A percentile compares a stretch with the other conserved stretches of the same genome.
Evolutionary conservation across 345 rosid genomes (phyloP).

Genomic region (Brassica rapa): DNA sequence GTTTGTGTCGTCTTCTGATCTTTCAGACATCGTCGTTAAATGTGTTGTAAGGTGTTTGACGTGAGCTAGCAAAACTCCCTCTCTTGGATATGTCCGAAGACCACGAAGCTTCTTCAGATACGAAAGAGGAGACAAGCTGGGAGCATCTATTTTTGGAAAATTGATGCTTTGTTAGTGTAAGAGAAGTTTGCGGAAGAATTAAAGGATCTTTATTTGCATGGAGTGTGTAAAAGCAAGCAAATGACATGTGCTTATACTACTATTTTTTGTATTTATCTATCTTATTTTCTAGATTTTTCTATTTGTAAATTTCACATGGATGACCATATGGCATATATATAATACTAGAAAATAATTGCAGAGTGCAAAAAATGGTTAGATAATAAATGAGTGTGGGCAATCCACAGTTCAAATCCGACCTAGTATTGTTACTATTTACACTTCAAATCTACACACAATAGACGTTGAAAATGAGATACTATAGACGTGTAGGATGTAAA

Average conservation of each 20-base stretch:
- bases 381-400: constrained; percentile 29
- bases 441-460: neutral
- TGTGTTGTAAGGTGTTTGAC: constrained; percentile 6
- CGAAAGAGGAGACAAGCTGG: constrained; percentile 27
- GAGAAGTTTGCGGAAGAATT: constrained; percentile 46
- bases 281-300: constrained; percentile 13
- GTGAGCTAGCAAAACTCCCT: constrained; percentile 1
- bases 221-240: constrained; percentile 30
- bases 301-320: constrained; percentile 30
- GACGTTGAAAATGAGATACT: constrained; percentile 10
- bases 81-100: constrained; percentile 34
- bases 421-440: neutral
- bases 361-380: constrained; percentile 30
- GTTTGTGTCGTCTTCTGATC: constrained; percentile 11
- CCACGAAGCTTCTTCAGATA: constrained; percentile 30
- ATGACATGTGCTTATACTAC: constrained; percentile 32
- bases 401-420: neutral
- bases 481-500: constrained; percentile 21
- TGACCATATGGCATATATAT: constrained; percentile 9
- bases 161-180: constrained; percentile 28
- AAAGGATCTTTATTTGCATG: constrained; percentile 39
- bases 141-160: constrained; percentile 36
- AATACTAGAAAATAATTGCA: constrained; percentile 12
- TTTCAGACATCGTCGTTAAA: constrained; percentile 33
- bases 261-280: neutral